Base-by-base conservation (phyloP, 1,284 basidiomycete species). In the Nidula niveotomentosa region DNA sequence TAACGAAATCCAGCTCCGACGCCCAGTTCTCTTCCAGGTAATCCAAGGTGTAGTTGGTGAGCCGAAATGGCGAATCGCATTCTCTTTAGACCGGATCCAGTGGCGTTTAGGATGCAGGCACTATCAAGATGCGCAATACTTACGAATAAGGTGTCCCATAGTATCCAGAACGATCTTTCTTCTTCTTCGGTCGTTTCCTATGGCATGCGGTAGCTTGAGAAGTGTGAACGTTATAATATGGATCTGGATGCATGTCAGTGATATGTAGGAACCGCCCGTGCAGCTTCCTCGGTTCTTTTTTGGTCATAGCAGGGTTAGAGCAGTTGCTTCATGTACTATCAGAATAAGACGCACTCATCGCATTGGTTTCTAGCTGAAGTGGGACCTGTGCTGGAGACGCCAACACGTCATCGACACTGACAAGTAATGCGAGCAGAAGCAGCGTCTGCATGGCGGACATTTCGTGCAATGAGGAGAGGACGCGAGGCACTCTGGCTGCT, bases 1-100 rank as follows among this genome's bases (percentile, higher is more conserved):
- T 78, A 23, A 96, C 90, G 70, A 97, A 98, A 70, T 98, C 95
- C 47, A 98, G 82, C 63, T 93, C 87, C 57, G 84, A 77, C 48
- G 85, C 80, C 91, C 92, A 94, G 62, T 93, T 82, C 64, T 86
- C 78, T 54, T 88, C 85, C 55, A 96, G 69, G 78, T 84, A 94
- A 57, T 93, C 86, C 50, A 98, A 79, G 2, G 93, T 93, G 46
- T 84, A 79, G 68, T 95, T 91, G 48, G 91, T 86, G 7, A 97
- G 80, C 4, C 77, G 73, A 46, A 90, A 74, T 0, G 94, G 93
- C 12, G 93, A 84, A 71, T 98, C 95, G 67, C 95, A 98, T 52
- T 91, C 87, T 45, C 91, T 95, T n/a, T 43, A 55, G 48, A 55
- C 36, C 58, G 52, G 34, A 39, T 41, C 53, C 36, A 44, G 37